phyloP scores from a whole-genome alignment of 2,329 filamentous ascomycete genomes.

The Helotiales sp. region DNA sequence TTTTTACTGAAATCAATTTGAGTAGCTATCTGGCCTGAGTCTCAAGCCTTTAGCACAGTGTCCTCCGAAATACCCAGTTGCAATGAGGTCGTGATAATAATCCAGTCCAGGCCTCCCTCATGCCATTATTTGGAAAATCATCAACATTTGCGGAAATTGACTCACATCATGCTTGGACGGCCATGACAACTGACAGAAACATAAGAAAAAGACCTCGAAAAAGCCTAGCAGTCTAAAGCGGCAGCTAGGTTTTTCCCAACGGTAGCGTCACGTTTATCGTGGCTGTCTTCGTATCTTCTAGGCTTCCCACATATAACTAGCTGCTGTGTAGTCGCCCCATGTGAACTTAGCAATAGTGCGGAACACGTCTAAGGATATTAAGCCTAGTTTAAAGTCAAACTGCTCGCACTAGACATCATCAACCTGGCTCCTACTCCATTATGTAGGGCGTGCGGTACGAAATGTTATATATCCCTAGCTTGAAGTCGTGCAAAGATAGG shows the following conservation, averaged over 20 bases:
- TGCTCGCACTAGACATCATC: conserved; percentile 16
- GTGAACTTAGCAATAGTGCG: conserved; percentile 19
- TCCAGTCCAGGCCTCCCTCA: too few species aligned
- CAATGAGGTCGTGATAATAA: too few species aligned
- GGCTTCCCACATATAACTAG: conserved; percentile 20
- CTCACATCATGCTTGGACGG: too few species aligned
- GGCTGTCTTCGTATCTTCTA: conserved; percentile 16
- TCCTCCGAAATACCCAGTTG: too few species aligned
- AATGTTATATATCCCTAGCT: conserved; percentile 22
- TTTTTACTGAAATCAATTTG: too few species aligned
- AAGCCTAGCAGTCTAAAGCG: conserved; percentile 17
- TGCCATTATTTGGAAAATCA: too few species aligned
- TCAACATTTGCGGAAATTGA: too few species aligned
- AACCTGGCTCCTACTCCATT: conserved; percentile 19
- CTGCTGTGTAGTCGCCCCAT: conserved; percentile 19
- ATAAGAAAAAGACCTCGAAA: too few species aligned
- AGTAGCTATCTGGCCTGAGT: too few species aligned
- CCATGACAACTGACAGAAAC: too few species aligned
- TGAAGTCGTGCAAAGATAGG: conserved; percentile 19
- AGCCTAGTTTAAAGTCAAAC: conserved; percentile 21
- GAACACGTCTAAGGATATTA: conserved; percentile 17
- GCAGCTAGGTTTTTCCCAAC: conserved; percentile 14
- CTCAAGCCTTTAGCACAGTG: too few species aligned
- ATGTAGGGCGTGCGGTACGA: conserved; percentile 16
- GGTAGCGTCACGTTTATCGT: conserved; percentile 17